Evolutionary conservation across 352 stramenopile genomes (phyloP).

Genomic region (Phytophthora citricola): DNA sequence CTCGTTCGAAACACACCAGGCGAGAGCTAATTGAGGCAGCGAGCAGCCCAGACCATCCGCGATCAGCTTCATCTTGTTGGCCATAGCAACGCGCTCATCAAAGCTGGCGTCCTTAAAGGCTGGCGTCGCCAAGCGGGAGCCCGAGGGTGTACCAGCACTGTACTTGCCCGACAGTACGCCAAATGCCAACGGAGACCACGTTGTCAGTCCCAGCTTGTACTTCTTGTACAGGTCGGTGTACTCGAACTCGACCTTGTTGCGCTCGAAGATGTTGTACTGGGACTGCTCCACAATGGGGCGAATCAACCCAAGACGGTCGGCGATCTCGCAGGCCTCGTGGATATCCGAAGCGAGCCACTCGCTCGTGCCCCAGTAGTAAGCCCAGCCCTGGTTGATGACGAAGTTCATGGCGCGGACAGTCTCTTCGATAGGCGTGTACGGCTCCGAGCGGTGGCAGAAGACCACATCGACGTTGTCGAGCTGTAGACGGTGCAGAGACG

Average conservation of each 20-base stretch:
- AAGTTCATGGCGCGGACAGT: slow-evolving; percentile 3
- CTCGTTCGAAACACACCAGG: slow-evolving; percentile 52
- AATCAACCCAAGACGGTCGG: slow-evolving; percentile 3
- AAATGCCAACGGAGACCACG: slow-evolving; percentile 2
- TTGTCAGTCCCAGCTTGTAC: slow-evolving; percentile 16
- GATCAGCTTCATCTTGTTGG: slow-evolving; percentile 47
- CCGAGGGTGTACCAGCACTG: slow-evolving; percentile 38
- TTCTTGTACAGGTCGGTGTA: slow-evolving; percentile 10
- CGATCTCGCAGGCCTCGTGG: slow-evolving; percentile 3
- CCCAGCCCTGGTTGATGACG: slow-evolving; percentile 1
- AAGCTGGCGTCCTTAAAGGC: slow-evolving; percentile 1
- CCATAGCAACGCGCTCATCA: slow-evolving; percentile 29
- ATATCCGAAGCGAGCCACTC: slow-evolving; percentile 50
- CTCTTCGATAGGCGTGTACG: slow-evolving; percentile 2
- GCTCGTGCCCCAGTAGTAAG: slow-evolving; percentile 29
- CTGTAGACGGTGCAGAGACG: background rate
- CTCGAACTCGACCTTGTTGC: slow-evolving; percentile 3
- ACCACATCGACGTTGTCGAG: slow-evolving; percentile 8
- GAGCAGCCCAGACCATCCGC: slow-evolving; percentile 56
- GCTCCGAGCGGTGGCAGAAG: slow-evolving; percentile 5
- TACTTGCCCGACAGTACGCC: slow-evolving; percentile 72
- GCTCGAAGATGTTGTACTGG: slow-evolving; percentile 9
- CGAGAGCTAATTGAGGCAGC: slow-evolving; percentile 51
- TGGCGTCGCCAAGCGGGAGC: slow-evolving; percentile 32
- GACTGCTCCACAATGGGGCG: slow-evolving; percentile 6